phyloP scores from a whole-genome alignment of 2,329 filamentous ascomycete genomes.

The Penicillium sp. region DNA sequence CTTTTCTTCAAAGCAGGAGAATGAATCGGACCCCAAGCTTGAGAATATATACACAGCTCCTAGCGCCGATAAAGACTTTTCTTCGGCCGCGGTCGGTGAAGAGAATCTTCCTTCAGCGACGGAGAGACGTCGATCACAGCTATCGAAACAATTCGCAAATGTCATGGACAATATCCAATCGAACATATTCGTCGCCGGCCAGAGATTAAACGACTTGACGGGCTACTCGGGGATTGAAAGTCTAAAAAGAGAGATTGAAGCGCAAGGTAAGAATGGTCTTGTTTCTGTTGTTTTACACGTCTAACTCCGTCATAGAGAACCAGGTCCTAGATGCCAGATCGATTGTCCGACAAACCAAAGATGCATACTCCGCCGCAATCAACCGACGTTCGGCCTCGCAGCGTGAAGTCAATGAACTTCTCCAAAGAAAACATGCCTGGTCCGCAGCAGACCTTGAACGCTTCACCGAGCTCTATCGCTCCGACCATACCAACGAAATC shows the following conservation, averaged over 20 bases:
- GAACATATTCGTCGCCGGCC: constrained; percentile 77
- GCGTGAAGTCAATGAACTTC: constrained; percentile 88
- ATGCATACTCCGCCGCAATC: constrained; percentile 77
- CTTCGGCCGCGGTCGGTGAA: constrained; percentile 4
- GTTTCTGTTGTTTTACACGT: not conserved
- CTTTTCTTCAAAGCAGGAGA: constrained; percentile 26
- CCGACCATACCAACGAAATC: constrained; percentile 89
- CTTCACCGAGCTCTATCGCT: constrained; percentile 87
- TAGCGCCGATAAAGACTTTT: not conserved
- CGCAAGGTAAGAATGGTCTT: constrained; percentile 48
- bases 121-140: constrained; percentile 50
- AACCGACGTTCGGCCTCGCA: constrained; percentile 80
- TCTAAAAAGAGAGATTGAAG: constrained; percentile 73
- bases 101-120: constrained; percentile 30
- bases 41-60: not conserved
- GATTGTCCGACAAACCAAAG: constrained; percentile 67
- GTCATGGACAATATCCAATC: constrained; percentile 88
- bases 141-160: constrained; percentile 60
- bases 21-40: constrained; percentile 11
- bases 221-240: constrained; percentile 89
- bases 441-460: constrained; percentile 80
- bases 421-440: constrained; percentile 94
- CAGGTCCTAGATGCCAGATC: constrained; percentile 54
- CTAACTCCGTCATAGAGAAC: constrained; percentile 41
- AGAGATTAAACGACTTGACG: constrained; percentile 88